Evolutionary conservation across 2,329 filamentous ascomycete species (phyloP).

Genomic region (Lasiodiplodia theobromae): DNA sequence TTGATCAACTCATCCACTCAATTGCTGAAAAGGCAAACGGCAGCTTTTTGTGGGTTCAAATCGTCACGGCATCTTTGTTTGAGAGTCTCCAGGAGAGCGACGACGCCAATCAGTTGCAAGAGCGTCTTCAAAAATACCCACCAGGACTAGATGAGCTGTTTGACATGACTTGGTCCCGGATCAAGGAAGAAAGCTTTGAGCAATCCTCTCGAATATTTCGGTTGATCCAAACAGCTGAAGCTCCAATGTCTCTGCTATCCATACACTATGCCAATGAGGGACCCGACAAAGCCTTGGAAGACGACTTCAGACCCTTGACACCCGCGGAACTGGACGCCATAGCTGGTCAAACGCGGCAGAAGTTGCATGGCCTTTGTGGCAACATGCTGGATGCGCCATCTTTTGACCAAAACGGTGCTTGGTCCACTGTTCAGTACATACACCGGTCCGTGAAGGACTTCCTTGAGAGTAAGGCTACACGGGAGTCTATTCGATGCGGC

Average conservation of each 20-base stretch:
- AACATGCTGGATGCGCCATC: constrained; percentile 31
- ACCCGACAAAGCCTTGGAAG: constrained; percentile 18
- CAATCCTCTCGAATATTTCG: constrained; percentile 33
- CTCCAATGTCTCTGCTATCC: constrained; percentile 30
- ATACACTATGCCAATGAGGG: constrained; percentile 33
- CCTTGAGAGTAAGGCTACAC: background rate
- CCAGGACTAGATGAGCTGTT: constrained; percentile 33
- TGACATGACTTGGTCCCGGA: constrained; percentile 29
- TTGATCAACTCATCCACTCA: constrained; percentile 9
- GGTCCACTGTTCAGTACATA: constrained; percentile 28
- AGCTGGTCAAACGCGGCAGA: constrained; percentile 10
- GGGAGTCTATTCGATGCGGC: background rate
- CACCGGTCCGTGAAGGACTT: constrained; percentile 35
- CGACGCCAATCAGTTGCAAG: constrained; percentile 28
- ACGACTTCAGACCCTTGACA: constrained; percentile 9
- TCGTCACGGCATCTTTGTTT: constrained; percentile 33
- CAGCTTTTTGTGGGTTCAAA: constrained; percentile 36
- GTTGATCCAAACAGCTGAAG: constrained; percentile 23
- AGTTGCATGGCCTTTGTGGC: constrained; percentile 31
- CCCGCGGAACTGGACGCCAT: background rate
- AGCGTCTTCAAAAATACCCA: constrained; percentile 31
- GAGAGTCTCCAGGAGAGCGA: constrained; percentile 31
- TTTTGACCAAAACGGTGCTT: background rate
- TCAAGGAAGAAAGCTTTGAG: constrained; percentile 13
- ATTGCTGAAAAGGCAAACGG: constrained; percentile 33